phyloP scores from a whole-genome alignment of 2,329 filamentous ascomycete genomes.

The Aspergillus persii region DNA sequence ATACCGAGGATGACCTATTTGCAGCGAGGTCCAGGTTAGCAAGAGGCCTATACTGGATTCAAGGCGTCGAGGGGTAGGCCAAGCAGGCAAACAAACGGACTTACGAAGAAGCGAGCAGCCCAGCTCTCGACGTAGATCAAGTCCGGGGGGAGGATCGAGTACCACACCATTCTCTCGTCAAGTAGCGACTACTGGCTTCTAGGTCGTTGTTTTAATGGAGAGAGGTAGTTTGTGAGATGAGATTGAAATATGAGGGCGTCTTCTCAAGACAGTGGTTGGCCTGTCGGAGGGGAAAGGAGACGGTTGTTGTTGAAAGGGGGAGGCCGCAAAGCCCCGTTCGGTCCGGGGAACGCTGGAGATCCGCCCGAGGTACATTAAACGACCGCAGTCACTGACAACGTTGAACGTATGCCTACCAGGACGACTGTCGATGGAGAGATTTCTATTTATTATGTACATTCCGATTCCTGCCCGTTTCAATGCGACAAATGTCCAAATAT shows the following conservation, averaged over 20 bases:
- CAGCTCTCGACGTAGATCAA: conserved; percentile 60
- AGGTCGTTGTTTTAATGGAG: neutral
- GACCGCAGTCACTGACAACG: no score
- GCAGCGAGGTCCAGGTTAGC: neutral
- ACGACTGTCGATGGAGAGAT: neutral
- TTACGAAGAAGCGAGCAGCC: conserved; percentile 62
- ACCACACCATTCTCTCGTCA: conserved; percentile 56
- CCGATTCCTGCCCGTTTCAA: neutral
- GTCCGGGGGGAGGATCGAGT: conserved; percentile 62
- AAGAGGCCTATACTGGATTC: neutral
- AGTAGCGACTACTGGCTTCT: neutral
- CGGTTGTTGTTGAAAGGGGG: neutral
- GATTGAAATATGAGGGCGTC: no score
- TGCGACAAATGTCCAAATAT: conserved; percentile 2
- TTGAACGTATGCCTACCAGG: no score
- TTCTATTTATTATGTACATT: conserved; percentile 1
- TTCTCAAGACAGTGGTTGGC: no score
- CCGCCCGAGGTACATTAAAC: no score
- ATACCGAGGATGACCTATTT: conserved; percentile 59
- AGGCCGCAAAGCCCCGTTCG: no score
- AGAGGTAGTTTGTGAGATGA: no score
- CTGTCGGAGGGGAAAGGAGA: no score
- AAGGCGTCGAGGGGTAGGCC: neutral
- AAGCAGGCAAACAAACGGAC: conserved; percentile 23
- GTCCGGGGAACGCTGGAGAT: neutral